Conservation (phyloP, 179 eudicot genomes). For the Dionaea muscipula region DNA sequence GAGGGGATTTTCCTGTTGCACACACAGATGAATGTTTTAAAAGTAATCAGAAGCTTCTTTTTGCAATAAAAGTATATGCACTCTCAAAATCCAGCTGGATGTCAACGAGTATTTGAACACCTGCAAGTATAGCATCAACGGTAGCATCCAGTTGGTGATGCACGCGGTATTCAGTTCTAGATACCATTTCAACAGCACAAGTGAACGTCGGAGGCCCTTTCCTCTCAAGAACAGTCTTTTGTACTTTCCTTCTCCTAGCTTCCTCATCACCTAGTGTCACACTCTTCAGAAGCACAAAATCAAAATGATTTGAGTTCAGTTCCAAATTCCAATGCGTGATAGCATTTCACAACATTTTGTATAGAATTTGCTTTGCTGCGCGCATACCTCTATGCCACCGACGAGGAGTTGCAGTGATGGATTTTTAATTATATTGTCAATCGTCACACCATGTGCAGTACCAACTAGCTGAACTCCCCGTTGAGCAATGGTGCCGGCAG, state of each 20-base stretch:
- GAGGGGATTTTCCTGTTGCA: slow-evolving; percentile 50
- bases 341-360: no score
- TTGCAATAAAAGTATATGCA: not conserved
- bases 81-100: not conserved
- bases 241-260: slow-evolving; percentile 96
- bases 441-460: slow-evolving; percentile 93
- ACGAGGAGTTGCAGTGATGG: slow-evolving; percentile 89
- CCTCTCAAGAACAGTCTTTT: slow-evolving; percentile 94
- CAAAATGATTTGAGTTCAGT: no score
- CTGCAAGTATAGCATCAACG: slow-evolving; percentile 87
- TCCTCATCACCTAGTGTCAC: slow-evolving; percentile 97
- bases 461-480: slow-evolving; percentile 99
- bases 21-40: not conserved
- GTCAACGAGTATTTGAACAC: slow-evolving; percentile 16
- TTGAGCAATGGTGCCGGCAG: slow-evolving; percentile 96
- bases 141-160: slow-evolving; percentile 87
- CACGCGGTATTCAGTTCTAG: slow-evolving; percentile 77
- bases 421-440: slow-evolving; percentile 78
- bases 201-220: slow-evolving; percentile 90
- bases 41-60: not conserved
- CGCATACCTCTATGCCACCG: slow-evolving; percentile 98
- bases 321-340: no score
- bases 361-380: slow-evolving; percentile 1
- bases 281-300: slow-evolving; percentile 32
- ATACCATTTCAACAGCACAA: slow-evolving; percentile 89